Evolutionary conservation across 2,329 filamentous ascomycete species (phyloP), one percentile per base, ranked within the genome.

Genomic region (Calycina herbarum): DNA sequence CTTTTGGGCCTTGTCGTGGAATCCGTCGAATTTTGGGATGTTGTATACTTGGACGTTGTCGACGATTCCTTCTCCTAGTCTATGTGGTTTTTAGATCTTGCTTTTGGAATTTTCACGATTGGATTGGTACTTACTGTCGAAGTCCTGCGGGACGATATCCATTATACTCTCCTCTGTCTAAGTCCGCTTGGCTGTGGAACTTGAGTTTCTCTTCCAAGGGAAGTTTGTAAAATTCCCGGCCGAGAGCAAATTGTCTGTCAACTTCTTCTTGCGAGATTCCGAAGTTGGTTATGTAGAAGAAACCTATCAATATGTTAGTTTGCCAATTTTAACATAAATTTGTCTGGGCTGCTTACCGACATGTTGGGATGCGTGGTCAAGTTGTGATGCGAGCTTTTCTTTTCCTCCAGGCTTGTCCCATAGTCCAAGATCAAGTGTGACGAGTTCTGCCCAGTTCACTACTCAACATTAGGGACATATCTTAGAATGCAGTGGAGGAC

Each of bases 261-360:
- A 89, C 81, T 72, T 86, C 79, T 58, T 87, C 85, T 73, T 88
- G 85, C 0, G 76, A 78, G n/a, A 89, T 79, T 38, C 85, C 86
- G 67, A 85, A 88, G 75, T 88, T 87, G 66, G 82, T 83, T 24
- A 89, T 82, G 67, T 88, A 88, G 77, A 89, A 89, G 77, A 89
- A 86, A 11, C 45, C 54, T 57, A 13, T 57, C 7, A 7, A 1
- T 6, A 17, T 57, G 27, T 57, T 7, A 57, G 27, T 17, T 35
- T 33, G 6, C 11, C 17, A 15, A 27, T 20, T 15, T 57, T 17
- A 8, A 15, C 15, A 6, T 33, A 27, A 6, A 7, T 1, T 33
- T 31, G 13, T 15, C 6, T 15, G 51, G 51, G 17, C 6, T 31
- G n/a, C 29, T 56, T 17, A 57, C 86, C 84, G 69, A 81, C 77